These are phyloP conservation scores for Akanthomyces muscarius DNA, from an alignment of 2,329 filamentous ascomycete genomes.

Conservation along the genomic window DNA sequence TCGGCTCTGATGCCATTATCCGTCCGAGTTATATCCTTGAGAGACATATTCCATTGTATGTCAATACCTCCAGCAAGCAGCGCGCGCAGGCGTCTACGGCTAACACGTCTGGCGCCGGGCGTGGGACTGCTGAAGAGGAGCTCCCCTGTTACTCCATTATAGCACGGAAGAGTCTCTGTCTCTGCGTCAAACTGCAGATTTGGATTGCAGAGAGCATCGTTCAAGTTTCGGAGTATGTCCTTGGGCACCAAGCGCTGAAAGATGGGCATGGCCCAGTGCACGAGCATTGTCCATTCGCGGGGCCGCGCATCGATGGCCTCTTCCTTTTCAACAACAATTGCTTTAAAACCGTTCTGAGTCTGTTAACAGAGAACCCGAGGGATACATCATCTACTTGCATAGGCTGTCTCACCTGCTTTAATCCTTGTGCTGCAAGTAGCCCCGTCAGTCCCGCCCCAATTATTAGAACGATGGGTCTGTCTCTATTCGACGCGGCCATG, in stretches of 20 bases:
- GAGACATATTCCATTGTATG: constrained; percentile 29
- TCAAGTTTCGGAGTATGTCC: constrained; percentile 27
- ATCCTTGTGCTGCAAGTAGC: constrained; percentile 34
- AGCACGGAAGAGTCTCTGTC: constrained; percentile 30
- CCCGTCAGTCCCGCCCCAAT: constrained; percentile 37
- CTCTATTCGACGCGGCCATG: background rate
- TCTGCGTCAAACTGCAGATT: constrained; percentile 29
- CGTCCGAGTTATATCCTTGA: constrained; percentile 16
- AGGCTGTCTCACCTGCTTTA: constrained; percentile 29
- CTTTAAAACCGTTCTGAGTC: constrained; percentile 30
- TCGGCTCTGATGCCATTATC: constrained; percentile 21
- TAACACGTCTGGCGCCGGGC: constrained; percentile 33
- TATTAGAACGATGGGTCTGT: constrained; percentile 2
- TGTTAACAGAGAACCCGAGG: background rate
- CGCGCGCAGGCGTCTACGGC: constrained; percentile 30
- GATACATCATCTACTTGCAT: background rate
- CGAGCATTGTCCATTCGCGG: constrained; percentile 38
- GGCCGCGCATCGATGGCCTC: constrained; percentile 25
- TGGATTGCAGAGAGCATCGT: constrained; percentile 33
- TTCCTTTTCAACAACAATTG: constrained; percentile 32
- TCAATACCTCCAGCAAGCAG: constrained; percentile 31
- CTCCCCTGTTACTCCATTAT: constrained; percentile 34
- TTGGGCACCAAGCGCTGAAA: constrained; percentile 33
- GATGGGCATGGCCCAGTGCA: constrained; percentile 38
- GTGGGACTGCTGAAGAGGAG: constrained; percentile 32